Percentiles rank a stretch among this genome's conserved stretches.
Conservation (phyloP, 345 rosid species). For the Brassica incana region DNA sequence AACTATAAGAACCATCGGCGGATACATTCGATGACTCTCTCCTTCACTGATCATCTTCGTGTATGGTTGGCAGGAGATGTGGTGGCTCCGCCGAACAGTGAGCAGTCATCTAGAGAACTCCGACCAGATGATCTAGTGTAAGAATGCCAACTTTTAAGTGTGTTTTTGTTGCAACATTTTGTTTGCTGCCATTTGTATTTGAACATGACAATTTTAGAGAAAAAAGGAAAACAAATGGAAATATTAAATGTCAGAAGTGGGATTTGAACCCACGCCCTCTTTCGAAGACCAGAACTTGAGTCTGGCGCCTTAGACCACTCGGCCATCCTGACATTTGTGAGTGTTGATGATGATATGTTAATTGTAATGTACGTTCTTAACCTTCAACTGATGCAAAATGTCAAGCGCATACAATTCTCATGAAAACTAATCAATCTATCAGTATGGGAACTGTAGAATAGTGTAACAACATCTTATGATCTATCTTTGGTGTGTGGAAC, state of each 20-base stretch:
- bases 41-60: conserved; percentile 36
- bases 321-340: conserved; percentile 63
- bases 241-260: conserved; percentile 16
- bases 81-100: conserved; percentile 36
- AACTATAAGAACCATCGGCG: conserved; percentile 34
- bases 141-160: background rate
- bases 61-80: conserved; percentile 23
- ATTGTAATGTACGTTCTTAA: background rate
- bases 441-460: background rate
- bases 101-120: conserved; percentile 38
- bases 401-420: background rate
- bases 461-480: background rate
- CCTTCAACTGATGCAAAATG: background rate
- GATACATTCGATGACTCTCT: conserved; percentile 37
- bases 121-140: conserved; percentile 36
- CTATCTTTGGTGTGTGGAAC: background rate
- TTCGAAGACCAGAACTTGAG: conserved; percentile 71
- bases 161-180: conserved; percentile 1
- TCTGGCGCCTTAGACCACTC: conserved; percentile 92
- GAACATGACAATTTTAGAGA: background rate
- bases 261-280: conserved; percentile 36
- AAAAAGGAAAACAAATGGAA: background rate
- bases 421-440: background rate
- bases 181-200: background rate
- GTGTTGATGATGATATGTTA: background rate